phyloP scores from a whole-genome alignment of 805 yeast genomes.

The Lachancea cidri region DNA sequence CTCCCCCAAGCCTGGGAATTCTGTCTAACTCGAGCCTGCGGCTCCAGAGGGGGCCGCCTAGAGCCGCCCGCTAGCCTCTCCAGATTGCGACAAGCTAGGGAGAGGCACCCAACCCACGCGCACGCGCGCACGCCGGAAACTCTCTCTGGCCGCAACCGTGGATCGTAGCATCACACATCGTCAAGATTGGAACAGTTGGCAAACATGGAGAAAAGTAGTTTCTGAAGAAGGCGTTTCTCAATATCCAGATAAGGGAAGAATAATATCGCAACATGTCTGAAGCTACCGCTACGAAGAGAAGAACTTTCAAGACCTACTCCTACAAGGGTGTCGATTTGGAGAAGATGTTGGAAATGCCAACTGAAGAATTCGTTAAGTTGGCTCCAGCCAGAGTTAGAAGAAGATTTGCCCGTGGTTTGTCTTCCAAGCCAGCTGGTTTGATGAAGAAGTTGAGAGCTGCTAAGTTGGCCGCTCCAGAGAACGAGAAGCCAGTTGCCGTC shows the following conservation, averaged over 20 bases:
- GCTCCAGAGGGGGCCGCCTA: background rate
- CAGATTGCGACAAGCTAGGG: too few relatives aligned
- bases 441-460: slow-evolving; percentile 98
- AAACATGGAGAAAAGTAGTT: background rate
- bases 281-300: slow-evolving; percentile 57
- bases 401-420: slow-evolving; percentile 98
- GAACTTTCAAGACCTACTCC: slow-evolving; percentile 93
- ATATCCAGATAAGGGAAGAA: slow-evolving; percentile 1
- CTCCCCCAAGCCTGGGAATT: background rate
- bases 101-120: background rate
- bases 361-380: slow-evolving; percentile 95
- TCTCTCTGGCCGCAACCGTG: background rate
- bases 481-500: slow-evolving; percentile 96
- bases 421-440: slow-evolving; percentile 90
- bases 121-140: background rate
- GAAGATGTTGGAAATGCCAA: slow-evolving; percentile 87
- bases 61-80: too few relatives aligned
- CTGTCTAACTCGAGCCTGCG: slow-evolving; percentile 1
- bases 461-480: slow-evolving; percentile 80
- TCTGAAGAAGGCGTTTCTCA: background rate
- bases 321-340: slow-evolving; percentile 98
- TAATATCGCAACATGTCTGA: slow-evolving; percentile 20
- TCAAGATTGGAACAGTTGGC: background rate
- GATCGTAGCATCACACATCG: background rate
- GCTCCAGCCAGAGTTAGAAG: slow-evolving; percentile 99